A percentile compares a stretch with the other conserved stretches of the same genome.
Evolutionary conservation across 768 basidiomycete species (phyloP).

Genomic region (Russula earlei): DNA sequence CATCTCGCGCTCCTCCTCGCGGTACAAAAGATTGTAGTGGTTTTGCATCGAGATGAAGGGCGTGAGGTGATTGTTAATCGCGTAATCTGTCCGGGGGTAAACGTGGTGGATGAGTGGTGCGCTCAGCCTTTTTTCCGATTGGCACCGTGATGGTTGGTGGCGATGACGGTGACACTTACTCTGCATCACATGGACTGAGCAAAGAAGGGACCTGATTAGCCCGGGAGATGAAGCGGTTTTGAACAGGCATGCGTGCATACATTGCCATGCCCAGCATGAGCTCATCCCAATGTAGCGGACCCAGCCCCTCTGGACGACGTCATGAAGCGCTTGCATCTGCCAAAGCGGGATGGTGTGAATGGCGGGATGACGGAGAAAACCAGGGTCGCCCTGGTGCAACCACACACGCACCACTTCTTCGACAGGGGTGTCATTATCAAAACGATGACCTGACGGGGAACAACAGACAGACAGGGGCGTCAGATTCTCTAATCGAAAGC

Average conservation of each 20-base stretch:
- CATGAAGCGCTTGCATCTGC: conserved; percentile 35
- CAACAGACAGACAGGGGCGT: not conserved
- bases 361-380: no score
- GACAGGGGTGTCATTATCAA: conserved; percentile 35
- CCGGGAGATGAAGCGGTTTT: not conserved
- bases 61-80: conserved; percentile 27
- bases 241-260: conserved; percentile 6
- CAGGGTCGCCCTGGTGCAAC: not conserved
- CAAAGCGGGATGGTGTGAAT: not conserved
- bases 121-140: not conserved
- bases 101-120: not conserved
- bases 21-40: conserved; percentile 34
- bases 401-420: conserved; percentile 27
- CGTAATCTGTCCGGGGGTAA: conserved; percentile 19
- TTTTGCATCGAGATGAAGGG: conserved; percentile 43
- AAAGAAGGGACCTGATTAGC: not conserved
- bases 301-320: conserved; percentile 34
- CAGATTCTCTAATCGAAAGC: no score
- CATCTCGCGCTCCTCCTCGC: conserved; percentile 37
- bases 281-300: conserved; percentile 32
- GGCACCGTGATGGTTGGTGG: no score
- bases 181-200: conserved; percentile 24
- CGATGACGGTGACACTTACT: conserved; percentile 15
- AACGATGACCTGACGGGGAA: conserved; percentile 28
- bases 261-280: conserved; percentile 27